Percentiles rank a stretch among this genome's conserved stretches.
phyloP scores from a whole-genome alignment of 2,329 filamentous ascomycete genomes.

The Botrytis byssoidea region DNA sequence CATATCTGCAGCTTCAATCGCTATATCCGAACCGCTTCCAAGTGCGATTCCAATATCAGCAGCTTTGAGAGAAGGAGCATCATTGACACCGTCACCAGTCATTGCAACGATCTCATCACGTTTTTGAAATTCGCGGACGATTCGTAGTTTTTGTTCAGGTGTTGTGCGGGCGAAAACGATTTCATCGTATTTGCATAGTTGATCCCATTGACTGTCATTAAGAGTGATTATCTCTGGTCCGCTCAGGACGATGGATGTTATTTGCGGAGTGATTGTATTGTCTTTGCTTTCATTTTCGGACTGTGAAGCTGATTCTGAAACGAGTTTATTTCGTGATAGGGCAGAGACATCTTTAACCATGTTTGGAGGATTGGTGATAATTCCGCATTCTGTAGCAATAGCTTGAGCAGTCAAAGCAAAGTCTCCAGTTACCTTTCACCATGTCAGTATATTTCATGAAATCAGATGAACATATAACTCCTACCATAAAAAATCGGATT shows the following conservation, averaged over 20 bases:
- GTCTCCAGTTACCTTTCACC: constrained; percentile 57
- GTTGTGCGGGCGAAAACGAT: constrained; percentile 74
- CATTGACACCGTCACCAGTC: constrained; percentile 50
- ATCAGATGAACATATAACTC: neutral
- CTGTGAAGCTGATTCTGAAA: neutral
- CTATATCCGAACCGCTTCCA: constrained; percentile 57
- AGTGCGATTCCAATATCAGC: constrained; percentile 65
- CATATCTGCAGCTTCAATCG: constrained; percentile 62
- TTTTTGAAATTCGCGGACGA: constrained; percentile 61
- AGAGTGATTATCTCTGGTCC: constrained; percentile 63
- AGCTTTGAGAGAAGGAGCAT: constrained; percentile 55
- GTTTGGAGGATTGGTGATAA: constrained; percentile 49
- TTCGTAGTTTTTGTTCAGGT: constrained; percentile 73
- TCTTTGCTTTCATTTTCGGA: neutral
- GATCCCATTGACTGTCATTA: constrained; percentile 65
- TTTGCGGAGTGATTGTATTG: neutral
- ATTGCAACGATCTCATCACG: constrained; percentile 53
- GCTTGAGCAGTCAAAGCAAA: constrained; percentile 70
- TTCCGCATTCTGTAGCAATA: constrained; percentile 68
- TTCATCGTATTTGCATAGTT: constrained; percentile 62
- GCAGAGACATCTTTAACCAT: constrained; percentile 24
- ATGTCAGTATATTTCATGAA: neutral
- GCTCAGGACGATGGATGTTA: constrained; percentile 56
- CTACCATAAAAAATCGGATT: constrained; percentile 69
- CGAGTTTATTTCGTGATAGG: constrained; percentile 4